Percentiles rank a stretch among this genome's conserved stretches.
Conservation (phyloP, 768 basidiomycete species). For the Russula virescens region DNA sequence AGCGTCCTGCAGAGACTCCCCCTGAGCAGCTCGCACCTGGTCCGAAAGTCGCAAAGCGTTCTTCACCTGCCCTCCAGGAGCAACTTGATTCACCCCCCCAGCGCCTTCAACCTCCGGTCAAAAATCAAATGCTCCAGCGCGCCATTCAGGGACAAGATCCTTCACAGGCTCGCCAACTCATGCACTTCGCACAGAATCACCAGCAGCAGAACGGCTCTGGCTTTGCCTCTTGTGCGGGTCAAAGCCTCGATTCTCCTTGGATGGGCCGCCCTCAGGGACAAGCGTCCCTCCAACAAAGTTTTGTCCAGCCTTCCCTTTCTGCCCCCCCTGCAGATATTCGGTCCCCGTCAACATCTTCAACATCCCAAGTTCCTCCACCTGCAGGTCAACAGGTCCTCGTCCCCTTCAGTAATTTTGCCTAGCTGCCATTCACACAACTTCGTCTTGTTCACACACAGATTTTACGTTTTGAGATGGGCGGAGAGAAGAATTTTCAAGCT, state of each 20-base stretch:
- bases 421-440: neutral
- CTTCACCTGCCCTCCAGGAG: constrained; percentile 8
- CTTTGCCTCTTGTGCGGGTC: constrained; percentile 8
- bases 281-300: constrained; percentile 7
- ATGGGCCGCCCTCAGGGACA: constrained; percentile 13
- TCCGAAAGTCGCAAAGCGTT: neutral
- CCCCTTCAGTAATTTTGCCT: neutral
- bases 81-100: constrained; percentile 11
- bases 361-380: constrained; percentile 1
- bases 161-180: too few relatives aligned
- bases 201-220: constrained; percentile 7
- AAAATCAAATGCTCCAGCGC: too few relatives aligned
- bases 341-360: neutral
- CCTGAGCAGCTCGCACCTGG: constrained; percentile 15
- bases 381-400: neutral
- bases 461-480: neutral
- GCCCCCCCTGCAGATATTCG: neutral
- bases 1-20: constrained; percentile 19
- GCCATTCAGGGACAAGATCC: too few relatives aligned
- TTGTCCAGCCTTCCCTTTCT: constrained; percentile 9
- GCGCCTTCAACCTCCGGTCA: neutral
- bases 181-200: too few relatives aligned
- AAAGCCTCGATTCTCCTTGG: constrained; percentile 11
- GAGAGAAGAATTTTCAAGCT: constrained; percentile 9
- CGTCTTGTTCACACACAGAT: neutral